phyloP scores from a whole-genome alignment of 345 rosid genomes.

The Hibiscus syriacus region DNA sequence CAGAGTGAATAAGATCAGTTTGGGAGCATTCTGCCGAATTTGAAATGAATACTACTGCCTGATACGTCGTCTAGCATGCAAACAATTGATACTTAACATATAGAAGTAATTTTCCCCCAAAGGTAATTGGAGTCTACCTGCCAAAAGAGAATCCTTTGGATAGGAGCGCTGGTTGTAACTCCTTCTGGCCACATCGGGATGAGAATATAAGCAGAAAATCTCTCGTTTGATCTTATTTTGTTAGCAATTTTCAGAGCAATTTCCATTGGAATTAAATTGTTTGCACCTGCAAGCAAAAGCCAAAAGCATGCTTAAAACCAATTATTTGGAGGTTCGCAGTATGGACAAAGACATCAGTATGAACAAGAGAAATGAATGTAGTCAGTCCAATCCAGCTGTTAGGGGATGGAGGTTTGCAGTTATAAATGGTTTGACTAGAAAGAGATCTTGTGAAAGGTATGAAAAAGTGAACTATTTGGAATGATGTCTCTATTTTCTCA shows the following conservation, averaged over 20 bases:
- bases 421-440: too few species aligned
- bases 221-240: conserved; percentile 74
- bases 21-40: not conserved
- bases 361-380: not conserved
- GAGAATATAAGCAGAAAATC: conserved; percentile 80
- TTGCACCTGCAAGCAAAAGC: conserved; percentile 54
- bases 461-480: too few species aligned
- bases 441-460: too few species aligned
- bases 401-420: too few species aligned
- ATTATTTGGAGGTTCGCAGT: too few species aligned
- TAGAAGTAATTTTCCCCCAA: not conserved
- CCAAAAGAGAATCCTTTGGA: conserved; percentile 86
- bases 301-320: conserved; percentile 8
- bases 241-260: conserved; percentile 84
- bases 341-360: not conserved
- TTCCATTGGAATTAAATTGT: conserved; percentile 89
- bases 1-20: not conserved
- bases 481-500: too few species aligned
- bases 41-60: not conserved
- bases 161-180: conserved; percentile 46
- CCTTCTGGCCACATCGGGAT: conserved; percentile 99
- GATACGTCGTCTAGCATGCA: not conserved
- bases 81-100: not conserved
- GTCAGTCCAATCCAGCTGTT: too few species aligned
- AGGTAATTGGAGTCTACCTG: conserved; percentile 38